These are phyloP conservation scores for Hypoxylon sp. DNA, from an alignment of 2,329 filamentous ascomycete species.

Conservation along the genomic window DNA sequence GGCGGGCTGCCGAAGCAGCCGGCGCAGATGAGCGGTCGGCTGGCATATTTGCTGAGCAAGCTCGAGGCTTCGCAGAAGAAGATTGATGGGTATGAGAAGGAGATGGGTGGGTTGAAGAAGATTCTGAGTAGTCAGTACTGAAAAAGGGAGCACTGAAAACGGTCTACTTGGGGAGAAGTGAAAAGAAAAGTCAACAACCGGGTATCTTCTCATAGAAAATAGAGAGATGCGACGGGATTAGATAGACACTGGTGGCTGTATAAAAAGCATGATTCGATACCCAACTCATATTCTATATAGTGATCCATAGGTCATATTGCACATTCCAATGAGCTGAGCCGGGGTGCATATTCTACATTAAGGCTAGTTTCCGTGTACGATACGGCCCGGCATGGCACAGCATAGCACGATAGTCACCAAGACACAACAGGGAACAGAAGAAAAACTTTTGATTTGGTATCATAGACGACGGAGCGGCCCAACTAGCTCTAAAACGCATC, in stretches of 20 bases:
- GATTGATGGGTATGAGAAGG: constrained; percentile 79
- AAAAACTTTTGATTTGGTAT: constrained; percentile 41
- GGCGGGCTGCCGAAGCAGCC: constrained; percentile 80
- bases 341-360: background rate
- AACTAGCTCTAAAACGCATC: constrained; percentile 4
- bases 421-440: background rate
- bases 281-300: constrained; percentile 33
- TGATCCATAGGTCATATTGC: background rate
- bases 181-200: background rate
- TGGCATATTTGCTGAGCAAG: constrained; percentile 82
- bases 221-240: background rate
- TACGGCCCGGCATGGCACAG: background rate
- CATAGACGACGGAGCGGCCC: constrained; percentile 23
- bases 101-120: constrained; percentile 81
- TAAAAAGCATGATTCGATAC: constrained; percentile 30
- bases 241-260: background rate
- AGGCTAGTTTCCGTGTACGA: background rate
- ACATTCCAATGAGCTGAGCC: background rate
- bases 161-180: background rate
- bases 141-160: background rate
- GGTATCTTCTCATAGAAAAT: background rate
- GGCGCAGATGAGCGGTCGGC: constrained; percentile 74
- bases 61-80: constrained; percentile 80
- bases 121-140: constrained; percentile 64
- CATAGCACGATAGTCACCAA: background rate